Evolutionary conservation across 495 filamentous ascomycete species (phyloP).

Genomic region (Lepidopterella palustris): DNA sequence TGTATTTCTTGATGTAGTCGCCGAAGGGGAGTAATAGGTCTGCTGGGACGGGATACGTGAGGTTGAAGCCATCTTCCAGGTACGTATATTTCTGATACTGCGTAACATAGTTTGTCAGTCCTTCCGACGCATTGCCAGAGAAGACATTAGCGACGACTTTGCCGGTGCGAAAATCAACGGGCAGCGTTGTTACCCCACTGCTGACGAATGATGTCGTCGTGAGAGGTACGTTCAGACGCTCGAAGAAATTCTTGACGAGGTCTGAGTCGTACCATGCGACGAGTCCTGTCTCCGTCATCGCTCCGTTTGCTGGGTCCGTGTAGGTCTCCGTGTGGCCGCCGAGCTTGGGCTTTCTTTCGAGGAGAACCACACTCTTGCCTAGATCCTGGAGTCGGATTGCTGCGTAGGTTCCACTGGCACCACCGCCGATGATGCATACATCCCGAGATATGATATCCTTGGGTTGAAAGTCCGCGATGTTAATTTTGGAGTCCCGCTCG

Average conservation of each 20-base stretch:
- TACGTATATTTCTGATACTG: conserved; percentile 40
- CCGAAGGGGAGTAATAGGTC: conserved; percentile 39
- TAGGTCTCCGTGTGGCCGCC: conserved; percentile 43
- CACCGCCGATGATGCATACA: conserved; percentile 41
- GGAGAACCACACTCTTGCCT: conserved; percentile 37
- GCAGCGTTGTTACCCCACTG: not conserved
- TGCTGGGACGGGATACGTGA: conserved; percentile 40
- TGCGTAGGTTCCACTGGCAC: conserved; percentile 43
- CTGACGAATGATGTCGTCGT: not conserved
- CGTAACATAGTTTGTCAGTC: conserved; percentile 27
- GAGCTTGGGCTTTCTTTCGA: conserved; percentile 38
- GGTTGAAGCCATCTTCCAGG: conserved; percentile 36
- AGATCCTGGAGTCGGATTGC: conserved; percentile 39
- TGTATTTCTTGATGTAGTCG: conserved; percentile 40
- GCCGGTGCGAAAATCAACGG: conserved; percentile 10
- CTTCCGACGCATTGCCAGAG: conserved; percentile 20
- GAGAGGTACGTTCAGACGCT: conserved; percentile 23
- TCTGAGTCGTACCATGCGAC: conserved; percentile 34
- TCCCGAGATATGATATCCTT: not conserved
- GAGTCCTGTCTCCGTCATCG: conserved; percentile 42
- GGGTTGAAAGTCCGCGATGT: too few relatives aligned
- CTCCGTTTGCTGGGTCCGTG: conserved; percentile 37
- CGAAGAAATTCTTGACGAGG: conserved; percentile 36
- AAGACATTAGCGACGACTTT: not conserved
- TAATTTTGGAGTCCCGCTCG: too few relatives aligned